Evolutionary conservation across 305 asterid genomes (phyloP), one percentile per base, ranked within the genome.

Genomic region (Petunia hybrid): DNA sequence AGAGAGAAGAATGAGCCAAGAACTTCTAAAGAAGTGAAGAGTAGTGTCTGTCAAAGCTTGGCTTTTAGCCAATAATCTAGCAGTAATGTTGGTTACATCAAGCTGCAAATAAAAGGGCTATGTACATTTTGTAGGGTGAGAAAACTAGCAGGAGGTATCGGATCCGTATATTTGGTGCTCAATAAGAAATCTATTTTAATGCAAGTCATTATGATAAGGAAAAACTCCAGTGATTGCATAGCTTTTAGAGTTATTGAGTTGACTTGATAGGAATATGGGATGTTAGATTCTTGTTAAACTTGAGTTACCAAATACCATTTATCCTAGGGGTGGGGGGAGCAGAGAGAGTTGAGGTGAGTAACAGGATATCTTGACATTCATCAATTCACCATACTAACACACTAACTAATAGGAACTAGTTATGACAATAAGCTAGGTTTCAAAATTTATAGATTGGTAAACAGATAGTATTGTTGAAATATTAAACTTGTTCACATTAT

Each of bases 191-290:
- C 3, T 68, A 16, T 2, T 68, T 0, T 16, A 51, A 42, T 68
- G 39, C 76, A 68, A 68, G 56, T 68, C 76, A 42, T 68, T 4
- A 5, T 22, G 7, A 67, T 66, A n/a, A 67, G 6, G 3, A 0
- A 41, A 67, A 67, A 10, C 7, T 67, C n/a, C 36, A 67, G 7
- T 6, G 55, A 67, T n/a, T 14, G 14, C 8, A 3, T 38, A 67
- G 41, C 7, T 0, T 7, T 67, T 22, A 22, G 75, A 41, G 55
- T 7, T 67, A 41, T 14, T 67, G 75, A 42, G 75, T 67, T 6
- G 75, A 42, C 75, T 67, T 41, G n/a, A 41, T 6, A 41, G 75
- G 55, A 67, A 8, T 67, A 67, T 67, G 74, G 55, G n/a, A 67
- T 67, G 31, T 22, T 22, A 41, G 53, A 67, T 67, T 67, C 55